These are phyloP conservation scores for Pythium periplocum DNA, from an alignment of 352 stramenopile species.

Conservation along the genomic window DNA sequence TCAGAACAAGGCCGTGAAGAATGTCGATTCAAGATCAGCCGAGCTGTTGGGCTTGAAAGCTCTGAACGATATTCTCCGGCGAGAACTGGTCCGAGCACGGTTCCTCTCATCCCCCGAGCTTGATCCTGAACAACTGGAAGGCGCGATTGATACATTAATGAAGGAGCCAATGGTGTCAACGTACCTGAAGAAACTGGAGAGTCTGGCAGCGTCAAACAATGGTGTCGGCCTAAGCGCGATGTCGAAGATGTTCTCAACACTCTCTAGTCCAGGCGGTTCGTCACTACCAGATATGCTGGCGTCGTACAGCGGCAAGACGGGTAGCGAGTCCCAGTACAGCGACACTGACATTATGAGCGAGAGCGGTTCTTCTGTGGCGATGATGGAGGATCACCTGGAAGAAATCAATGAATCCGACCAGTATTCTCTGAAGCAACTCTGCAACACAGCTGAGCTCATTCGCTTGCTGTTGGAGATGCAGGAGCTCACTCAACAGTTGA, in stretches of 20 bases:
- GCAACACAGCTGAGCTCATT: conserved; percentile 50
- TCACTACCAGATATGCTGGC: too few species aligned
- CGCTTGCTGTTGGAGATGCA: conserved; percentile 41
- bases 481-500: conserved; percentile 24
- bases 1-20: conserved; percentile 88
- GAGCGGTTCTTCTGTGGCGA: conserved; percentile 29
- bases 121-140: conserved; percentile 20
- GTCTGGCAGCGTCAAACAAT: conserved; percentile 2
- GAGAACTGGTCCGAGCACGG: conserved; percentile 59
- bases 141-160: conserved; percentile 32
- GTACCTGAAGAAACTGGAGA: conserved; percentile 42
- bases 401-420: conserved; percentile 11
- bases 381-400: conserved; percentile 25
- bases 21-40: conserved; percentile 74
- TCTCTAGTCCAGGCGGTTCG: too few species aligned
- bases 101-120: conserved; percentile 25
- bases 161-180: conserved; percentile 38
- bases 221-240: too few species aligned
- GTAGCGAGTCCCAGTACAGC: neutral
- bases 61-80: conserved; percentile 58
- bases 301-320: too few species aligned
- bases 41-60: conserved; percentile 67
- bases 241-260: too few species aligned
- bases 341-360: conserved; percentile 28
- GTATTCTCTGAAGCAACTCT: conserved; percentile 38